A percentile compares a stretch with the other conserved stretches of the same genome.
Conservation (phyloP, 768 basidiomycete genomes). For the Udeniomyces megalosporus region DNA sequence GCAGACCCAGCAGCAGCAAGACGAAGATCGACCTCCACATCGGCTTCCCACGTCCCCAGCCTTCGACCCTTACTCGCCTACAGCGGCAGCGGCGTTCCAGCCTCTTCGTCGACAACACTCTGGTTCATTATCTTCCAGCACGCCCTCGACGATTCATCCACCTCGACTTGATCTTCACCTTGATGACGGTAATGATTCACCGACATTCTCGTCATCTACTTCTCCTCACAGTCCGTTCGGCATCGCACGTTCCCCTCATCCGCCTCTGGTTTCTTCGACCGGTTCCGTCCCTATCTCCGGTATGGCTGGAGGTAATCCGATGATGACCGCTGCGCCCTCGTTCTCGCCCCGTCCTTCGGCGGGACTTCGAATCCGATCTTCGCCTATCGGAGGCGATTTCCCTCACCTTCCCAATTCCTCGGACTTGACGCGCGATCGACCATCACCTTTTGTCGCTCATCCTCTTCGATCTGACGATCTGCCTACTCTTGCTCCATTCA, state of each 20-base stretch:
- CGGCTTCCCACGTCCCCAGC: not conserved
- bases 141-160: not conserved
- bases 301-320: too few relatives aligned
- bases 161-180: not conserved
- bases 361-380: too few relatives aligned
- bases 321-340: too few relatives aligned
- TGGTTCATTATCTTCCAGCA: not conserved
- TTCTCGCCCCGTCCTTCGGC: too few relatives aligned
- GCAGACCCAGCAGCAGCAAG: not conserved
- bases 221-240: not conserved
- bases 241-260: not conserved
- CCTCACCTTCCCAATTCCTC: too few relatives aligned
- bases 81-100: not conserved
- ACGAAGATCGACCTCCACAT: not conserved
- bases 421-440: too few relatives aligned
- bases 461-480: too few relatives aligned
- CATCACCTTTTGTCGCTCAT: too few relatives aligned
- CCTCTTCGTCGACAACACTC: not conserved
- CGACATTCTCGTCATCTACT: not conserved
- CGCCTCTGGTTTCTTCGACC: too few relatives aligned
- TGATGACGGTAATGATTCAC: not conserved
- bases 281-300: too few relatives aligned
- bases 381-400: too few relatives aligned
- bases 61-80: not conserved
- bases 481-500: too few relatives aligned